Percentiles rank a stretch among this genome's conserved stretches.
phyloP scores from a whole-genome alignment of 2,329 filamentous ascomycete species.

The Neonectria neomacrospora region DNA sequence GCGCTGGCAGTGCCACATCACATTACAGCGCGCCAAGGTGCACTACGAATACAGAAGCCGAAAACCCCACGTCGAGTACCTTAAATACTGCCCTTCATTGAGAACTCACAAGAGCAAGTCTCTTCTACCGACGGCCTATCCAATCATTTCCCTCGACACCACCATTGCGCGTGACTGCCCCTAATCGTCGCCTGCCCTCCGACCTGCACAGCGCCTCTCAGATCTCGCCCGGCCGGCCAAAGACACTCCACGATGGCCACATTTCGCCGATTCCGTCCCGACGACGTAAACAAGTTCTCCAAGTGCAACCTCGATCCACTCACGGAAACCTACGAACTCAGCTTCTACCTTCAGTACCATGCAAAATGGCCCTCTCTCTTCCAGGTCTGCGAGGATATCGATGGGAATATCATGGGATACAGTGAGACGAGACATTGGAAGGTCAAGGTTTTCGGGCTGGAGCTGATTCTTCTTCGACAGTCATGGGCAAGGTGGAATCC shows the following conservation, averaged over 20 bases:
- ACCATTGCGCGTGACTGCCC: neutral
- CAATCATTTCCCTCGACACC: neutral
- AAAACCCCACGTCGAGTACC: neutral
- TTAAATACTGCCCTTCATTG: neutral
- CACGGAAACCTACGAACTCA: conserved; percentile 97
- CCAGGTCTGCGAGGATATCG: conserved; percentile 86
- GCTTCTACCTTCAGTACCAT: conserved; percentile 96
- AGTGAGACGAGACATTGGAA: conserved; percentile 65
- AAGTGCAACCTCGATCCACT: conserved; percentile 95
- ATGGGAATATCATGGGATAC: conserved; percentile 93
- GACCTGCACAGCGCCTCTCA: neutral
- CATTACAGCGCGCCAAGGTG: conserved; percentile 3
- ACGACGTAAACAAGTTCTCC: conserved; percentile 89
- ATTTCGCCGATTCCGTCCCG: conserved; percentile 84
- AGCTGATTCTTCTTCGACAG: conserved; percentile 62
- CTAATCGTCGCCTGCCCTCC: neutral
- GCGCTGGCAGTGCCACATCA: conserved; percentile 28
- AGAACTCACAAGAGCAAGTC: neutral
- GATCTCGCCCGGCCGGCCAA: neutral
- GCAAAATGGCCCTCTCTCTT: conserved; percentile 96
- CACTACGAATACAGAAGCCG: neutral
- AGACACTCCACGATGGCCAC: conserved; percentile 54
- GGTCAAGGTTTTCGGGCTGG: conserved; percentile 11
- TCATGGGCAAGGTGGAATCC: conserved; percentile 96
- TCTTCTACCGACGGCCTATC: neutral